Evolutionary conservation across 2,329 filamentous ascomycete genomes (phyloP).

Genomic region (Ceratocystis variospora): DNA sequence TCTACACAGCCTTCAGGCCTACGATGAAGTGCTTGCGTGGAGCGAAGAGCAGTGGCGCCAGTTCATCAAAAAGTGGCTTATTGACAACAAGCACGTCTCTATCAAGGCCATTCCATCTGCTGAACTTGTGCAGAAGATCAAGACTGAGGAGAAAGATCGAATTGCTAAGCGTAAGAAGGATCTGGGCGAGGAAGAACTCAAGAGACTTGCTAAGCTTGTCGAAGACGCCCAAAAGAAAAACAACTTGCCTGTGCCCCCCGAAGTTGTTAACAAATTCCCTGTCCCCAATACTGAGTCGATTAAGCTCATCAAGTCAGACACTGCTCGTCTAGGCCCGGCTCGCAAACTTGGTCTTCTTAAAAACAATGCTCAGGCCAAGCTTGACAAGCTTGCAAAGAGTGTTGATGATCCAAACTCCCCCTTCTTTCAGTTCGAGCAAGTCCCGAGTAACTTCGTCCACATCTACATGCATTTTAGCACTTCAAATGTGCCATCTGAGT

Average conservation of each 20-base stretch:
- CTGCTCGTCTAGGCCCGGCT: slow-evolving; percentile 69
- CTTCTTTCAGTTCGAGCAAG: slow-evolving; percentile 95
- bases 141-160: slow-evolving; percentile 64
- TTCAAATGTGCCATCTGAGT: slow-evolving; percentile 58
- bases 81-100: slow-evolving; percentile 73
- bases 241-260: slow-evolving; percentile 68
- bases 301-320: slow-evolving; percentile 80
- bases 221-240: slow-evolving; percentile 79
- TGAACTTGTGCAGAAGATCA: slow-evolving; percentile 65
- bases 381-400: slow-evolving; percentile 48
- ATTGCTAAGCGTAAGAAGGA: slow-evolving; percentile 64
- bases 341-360: slow-evolving; percentile 51
- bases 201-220: slow-evolving; percentile 58
- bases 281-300: slow-evolving; percentile 83
- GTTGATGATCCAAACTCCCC: slow-evolving; percentile 13
- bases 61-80: slow-evolving; percentile 72
- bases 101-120: slow-evolving; percentile 77
- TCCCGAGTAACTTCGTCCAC: slow-evolving; percentile 83
- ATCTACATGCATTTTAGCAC: slow-evolving; percentile 72
- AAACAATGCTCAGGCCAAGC: slow-evolving; percentile 58
- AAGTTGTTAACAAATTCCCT: slow-evolving; percentile 65
- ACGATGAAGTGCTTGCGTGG: slow-evolving; percentile 64
- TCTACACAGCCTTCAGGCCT: slow-evolving; percentile 42
- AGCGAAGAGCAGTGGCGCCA: slow-evolving; percentile 68
- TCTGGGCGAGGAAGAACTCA: slow-evolving; percentile 69